Evolutionary conservation across 352 stramenopile species (phyloP).

Genomic region (Phytopythium sindhum): DNA sequence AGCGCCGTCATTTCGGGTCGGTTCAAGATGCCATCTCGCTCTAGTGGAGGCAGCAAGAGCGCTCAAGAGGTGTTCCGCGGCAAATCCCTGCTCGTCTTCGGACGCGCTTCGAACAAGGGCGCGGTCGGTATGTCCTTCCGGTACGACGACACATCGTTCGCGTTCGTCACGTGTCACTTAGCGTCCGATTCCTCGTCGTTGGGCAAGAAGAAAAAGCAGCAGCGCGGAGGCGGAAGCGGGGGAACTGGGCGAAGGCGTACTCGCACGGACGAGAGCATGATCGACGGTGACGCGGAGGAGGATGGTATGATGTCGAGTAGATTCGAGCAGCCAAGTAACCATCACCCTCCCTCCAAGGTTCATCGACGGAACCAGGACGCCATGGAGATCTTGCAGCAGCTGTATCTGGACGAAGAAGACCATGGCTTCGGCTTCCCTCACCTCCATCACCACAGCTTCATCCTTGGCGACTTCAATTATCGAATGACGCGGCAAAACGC

Average conservation of each 20-base stretch:
- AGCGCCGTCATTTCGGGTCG: constrained; percentile 53
- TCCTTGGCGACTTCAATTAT: constrained; percentile 90
- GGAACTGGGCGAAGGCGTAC: background rate
- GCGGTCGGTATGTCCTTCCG: constrained; percentile 86
- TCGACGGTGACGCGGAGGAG: background rate
- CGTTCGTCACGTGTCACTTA: constrained; percentile 87
- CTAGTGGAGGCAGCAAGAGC: constrained; percentile 47
- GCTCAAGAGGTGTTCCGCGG: constrained; percentile 71
- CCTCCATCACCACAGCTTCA: constrained; percentile 85
- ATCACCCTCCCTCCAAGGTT: constrained; percentile 61
- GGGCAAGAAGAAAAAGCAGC: constrained; percentile 25
- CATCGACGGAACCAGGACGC: constrained; percentile 78
- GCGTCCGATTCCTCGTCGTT: constrained; percentile 78
- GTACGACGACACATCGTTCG: constrained; percentile 85
- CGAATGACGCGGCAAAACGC: constrained; percentile 47
- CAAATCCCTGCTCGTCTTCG: constrained; percentile 76
- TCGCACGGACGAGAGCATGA: constrained; percentile 7
- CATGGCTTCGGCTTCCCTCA: constrained; percentile 81
- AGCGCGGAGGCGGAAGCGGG: background rate
- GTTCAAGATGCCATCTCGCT: constrained; percentile 63
- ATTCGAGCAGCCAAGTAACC: background rate
- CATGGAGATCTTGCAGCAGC: constrained; percentile 76
- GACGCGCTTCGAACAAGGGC: constrained; percentile 87
- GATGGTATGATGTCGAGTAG: background rate
- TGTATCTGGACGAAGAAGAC: constrained; percentile 80